Percentiles rank a stretch among this genome's conserved stretches.
Evolutionary conservation across 805 yeast species (phyloP).

Genomic region (Alloascoidea hylecoeti): DNA sequence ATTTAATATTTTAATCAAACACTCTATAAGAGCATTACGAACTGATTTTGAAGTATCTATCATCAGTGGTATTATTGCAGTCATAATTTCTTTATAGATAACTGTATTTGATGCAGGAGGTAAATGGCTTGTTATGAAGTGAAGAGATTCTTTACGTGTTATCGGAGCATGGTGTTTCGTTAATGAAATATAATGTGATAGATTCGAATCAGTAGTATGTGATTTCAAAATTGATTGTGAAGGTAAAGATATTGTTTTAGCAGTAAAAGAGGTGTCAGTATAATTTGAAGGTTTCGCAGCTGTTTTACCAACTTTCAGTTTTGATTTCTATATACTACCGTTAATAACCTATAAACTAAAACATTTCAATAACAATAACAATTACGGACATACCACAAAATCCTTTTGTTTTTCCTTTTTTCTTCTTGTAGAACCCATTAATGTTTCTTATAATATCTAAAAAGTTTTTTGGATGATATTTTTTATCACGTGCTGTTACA

Average conservation of each 20-base stretch:
- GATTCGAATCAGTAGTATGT: conserved; percentile 8
- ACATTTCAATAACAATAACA: background rate
- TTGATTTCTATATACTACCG: conserved; percentile 31
- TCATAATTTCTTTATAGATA: conserved; percentile 39
- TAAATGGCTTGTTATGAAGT: conserved; percentile 32
- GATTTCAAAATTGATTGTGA: conserved; percentile 19
- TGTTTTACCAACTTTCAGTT: conserved; percentile 80
- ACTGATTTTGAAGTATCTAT: conserved; percentile 57
- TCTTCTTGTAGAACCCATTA: conserved; percentile 40
- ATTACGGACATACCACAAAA: conserved; percentile 26
- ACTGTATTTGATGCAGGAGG: conserved; percentile 40
- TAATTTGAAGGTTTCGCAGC: conserved; percentile 55
- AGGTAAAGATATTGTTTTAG: conserved; percentile 34
- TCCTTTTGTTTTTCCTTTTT: conserved; percentile 57
- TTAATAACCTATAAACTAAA: conserved; percentile 1
- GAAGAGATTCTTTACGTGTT: conserved; percentile 61
- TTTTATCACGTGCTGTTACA: too few relatives aligned
- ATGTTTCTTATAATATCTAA: conserved; percentile 6
- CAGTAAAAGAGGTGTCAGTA: conserved; percentile 77
- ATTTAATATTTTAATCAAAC: conserved; percentile 15
- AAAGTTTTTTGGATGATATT: too few relatives aligned
- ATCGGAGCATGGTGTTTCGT: conserved; percentile 59
- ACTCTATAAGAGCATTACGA: conserved; percentile 39
- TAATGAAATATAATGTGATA: conserved; percentile 50
- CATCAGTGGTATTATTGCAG: conserved; percentile 45